phyloP scores from a whole-genome alignment of 1,139 yeast species.

The Debaryomyces robertsiae region DNA sequence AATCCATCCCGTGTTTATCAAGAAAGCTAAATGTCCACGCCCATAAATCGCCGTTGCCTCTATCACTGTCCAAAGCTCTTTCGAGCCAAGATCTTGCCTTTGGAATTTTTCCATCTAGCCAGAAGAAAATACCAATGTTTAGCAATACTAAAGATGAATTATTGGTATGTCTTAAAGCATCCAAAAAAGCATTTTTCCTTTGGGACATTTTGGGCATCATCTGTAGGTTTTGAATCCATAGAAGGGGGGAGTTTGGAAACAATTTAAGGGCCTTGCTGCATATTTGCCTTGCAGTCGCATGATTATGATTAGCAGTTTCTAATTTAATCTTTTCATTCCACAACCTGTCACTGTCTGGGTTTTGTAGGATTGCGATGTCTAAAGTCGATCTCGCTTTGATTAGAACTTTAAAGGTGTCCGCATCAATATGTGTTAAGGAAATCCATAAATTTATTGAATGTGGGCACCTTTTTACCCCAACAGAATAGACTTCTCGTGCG shows the following conservation, averaged over 20 bases:
- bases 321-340: constrained; percentile 63
- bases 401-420: constrained; percentile 34
- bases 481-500: constrained; percentile 52
- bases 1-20: constrained; percentile 24
- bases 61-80: constrained; percentile 57
- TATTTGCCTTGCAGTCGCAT: constrained; percentile 55
- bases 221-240: constrained; percentile 66
- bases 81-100: constrained; percentile 80
- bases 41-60: constrained; percentile 75
- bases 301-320: constrained; percentile 55
- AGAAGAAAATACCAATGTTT: constrained; percentile 69
- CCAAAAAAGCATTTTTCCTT: constrained; percentile 65
- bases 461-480: constrained; percentile 55
- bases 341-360: constrained; percentile 50
- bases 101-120: constrained; percentile 63
- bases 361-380: constrained; percentile 64
- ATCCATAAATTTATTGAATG: constrained; percentile 56
- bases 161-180: constrained; percentile 69
- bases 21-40: constrained; percentile 59
- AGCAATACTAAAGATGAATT: constrained; percentile 62
- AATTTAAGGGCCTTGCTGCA: constrained; percentile 61
- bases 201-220: constrained; percentile 55
- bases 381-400: constrained; percentile 72
- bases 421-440: constrained; percentile 52
- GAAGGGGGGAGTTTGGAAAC: constrained; percentile 57